phyloP scores from a whole-genome alignment of 2,329 filamentous ascomycete genomes.

The Xylariaceae sp. region DNA sequence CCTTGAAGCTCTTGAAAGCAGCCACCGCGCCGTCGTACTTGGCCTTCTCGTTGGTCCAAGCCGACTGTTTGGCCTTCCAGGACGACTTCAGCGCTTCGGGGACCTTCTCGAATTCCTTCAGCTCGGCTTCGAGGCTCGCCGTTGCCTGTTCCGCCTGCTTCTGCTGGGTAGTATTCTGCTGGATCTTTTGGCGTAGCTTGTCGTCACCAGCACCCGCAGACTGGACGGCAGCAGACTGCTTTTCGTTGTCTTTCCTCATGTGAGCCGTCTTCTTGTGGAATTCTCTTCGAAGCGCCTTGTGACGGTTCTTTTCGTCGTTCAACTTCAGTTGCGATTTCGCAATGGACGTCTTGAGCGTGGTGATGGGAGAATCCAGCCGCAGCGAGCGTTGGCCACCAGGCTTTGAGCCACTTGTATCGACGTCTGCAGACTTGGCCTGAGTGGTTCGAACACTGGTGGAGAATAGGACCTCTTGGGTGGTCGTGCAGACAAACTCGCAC shows the following conservation, averaged over 20 bases:
- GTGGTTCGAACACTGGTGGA: slow-evolving; percentile 64
- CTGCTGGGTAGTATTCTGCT: slow-evolving; percentile 68
- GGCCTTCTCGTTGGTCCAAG: slow-evolving; percentile 47
- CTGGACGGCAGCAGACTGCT: slow-evolving; percentile 56
- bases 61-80: slow-evolving; percentile 46
- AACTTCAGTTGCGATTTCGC: slow-evolving; percentile 63
- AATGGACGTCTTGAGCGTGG: slow-evolving; percentile 70
- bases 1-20: slow-evolving; percentile 50
- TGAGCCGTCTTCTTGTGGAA: slow-evolving; percentile 62
- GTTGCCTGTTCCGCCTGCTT: slow-evolving; percentile 55
- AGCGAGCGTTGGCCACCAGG: slow-evolving; percentile 50
- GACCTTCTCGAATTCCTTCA: slow-evolving; percentile 57
- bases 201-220: slow-evolving; percentile 69
- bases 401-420: slow-evolving; percentile 24
- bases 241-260: slow-evolving; percentile 67
- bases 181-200: slow-evolving; percentile 65
- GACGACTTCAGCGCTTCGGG: slow-evolving; percentile 54
- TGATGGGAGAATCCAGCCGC: slow-evolving; percentile 68
- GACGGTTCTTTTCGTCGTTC: slow-evolving; percentile 58
- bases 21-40: slow-evolving; percentile 52
- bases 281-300: slow-evolving; percentile 67
- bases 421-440: slow-evolving; percentile 38
- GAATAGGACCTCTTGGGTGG: slow-evolving; percentile 59
- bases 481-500: slow-evolving; percentile 67
- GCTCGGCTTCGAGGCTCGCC: slow-evolving; percentile 45